Conservation (phyloP, 768 basidiomycete species). For the Russula vinacea region DNA sequence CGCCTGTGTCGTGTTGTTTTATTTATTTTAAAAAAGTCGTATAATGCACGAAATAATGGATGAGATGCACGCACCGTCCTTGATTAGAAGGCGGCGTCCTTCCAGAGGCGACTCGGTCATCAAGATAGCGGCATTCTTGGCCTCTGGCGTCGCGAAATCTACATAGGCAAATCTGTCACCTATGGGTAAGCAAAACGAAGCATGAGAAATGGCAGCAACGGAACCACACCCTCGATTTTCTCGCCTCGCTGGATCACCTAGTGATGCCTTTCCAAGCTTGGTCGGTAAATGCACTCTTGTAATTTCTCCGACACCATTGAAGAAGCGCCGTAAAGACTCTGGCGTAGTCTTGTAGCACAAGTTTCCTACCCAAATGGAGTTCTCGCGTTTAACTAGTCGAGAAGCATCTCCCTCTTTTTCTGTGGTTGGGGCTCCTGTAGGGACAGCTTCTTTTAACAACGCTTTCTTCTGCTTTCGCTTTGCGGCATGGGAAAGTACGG, state of each 20-base stretch:
- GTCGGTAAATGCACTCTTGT: conserved; percentile 85
- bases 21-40: conserved; percentile 1
- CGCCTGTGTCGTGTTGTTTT: conserved; percentile 50
- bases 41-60: not conserved
- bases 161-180: conserved; percentile 86
- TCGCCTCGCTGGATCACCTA: conserved; percentile 42
- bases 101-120: conserved; percentile 79
- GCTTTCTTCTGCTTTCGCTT: conserved; percentile 59
- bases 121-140: conserved; percentile 69
- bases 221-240: conserved; percentile 70
- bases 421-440: conserved; percentile 33
- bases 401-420: conserved; percentile 30
- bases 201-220: conserved; percentile 28
- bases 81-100: conserved; percentile 87
- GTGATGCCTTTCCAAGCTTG: conserved; percentile 49
- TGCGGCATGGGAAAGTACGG: conserved; percentile 74
- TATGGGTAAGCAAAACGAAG: not conserved
- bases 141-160: conserved; percentile 80
- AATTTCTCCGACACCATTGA: conserved; percentile 67
- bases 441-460: conserved; percentile 33
- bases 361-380: conserved; percentile 97
- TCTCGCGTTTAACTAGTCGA: conserved; percentile 54
- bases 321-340: conserved; percentile 67
- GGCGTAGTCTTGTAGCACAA: conserved; percentile 84
- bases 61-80: conserved; percentile 62